phyloP scores from a whole-genome alignment of 208 protist genomes.

The Wallacemonas rigidus region DNA sequence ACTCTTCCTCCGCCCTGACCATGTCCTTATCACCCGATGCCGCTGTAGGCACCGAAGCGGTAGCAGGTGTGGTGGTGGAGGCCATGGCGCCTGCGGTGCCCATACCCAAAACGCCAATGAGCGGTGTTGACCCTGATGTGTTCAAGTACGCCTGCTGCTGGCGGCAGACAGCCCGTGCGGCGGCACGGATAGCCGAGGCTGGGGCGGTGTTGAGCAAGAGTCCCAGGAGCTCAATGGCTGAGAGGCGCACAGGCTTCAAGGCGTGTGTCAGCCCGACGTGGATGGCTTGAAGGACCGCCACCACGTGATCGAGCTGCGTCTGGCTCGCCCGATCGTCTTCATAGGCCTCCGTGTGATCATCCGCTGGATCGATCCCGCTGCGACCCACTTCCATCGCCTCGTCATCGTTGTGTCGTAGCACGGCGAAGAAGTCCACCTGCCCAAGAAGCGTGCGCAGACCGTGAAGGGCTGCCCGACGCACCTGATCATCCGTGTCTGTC shows the following conservation, averaged over 20 bases:
- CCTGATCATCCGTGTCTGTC: slow-evolving; percentile 74
- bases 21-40: background rate
- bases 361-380: background rate
- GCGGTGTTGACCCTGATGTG: background rate
- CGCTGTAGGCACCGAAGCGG: background rate
- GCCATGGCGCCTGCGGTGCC: background rate
- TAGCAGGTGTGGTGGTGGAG: background rate
- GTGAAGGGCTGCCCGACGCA: slow-evolving; percentile 51
- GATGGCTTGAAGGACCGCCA: slow-evolving; percentile 47
- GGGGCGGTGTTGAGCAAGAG: slow-evolving; percentile 37
- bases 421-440: slow-evolving; percentile 13
- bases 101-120: slow-evolving; percentile 19
- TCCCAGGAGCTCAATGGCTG: slow-evolving; percentile 59
- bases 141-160: slow-evolving; percentile 33
- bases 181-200: slow-evolving; percentile 20
- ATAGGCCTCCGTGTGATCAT: background rate
- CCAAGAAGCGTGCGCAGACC: slow-evolving; percentile 37
- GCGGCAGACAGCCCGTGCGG: slow-evolving; percentile 28
- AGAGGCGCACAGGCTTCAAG: slow-evolving; percentile 52
- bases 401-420: background rate
- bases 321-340: background rate
- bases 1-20: slow-evolving; percentile 35
- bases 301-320: slow-evolving; percentile 38
- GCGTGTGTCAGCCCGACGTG: slow-evolving; percentile 76
- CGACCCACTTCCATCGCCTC: background rate